phyloP scores from a whole-genome alignment of 2,329 filamentous ascomycete species.

The Rachicladosporium sp. region DNA sequence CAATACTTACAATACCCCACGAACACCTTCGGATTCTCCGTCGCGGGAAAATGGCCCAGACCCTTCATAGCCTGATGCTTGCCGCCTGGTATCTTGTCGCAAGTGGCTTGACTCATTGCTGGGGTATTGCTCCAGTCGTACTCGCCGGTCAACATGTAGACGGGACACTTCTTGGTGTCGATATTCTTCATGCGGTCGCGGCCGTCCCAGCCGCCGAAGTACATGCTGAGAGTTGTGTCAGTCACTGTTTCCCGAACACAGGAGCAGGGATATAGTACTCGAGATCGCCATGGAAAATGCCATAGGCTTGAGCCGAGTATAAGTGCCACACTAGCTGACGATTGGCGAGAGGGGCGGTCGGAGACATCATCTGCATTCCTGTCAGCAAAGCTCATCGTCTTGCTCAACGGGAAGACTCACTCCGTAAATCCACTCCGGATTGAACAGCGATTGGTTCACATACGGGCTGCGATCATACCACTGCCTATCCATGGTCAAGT shows the following conservation, averaged over 20 bases:
- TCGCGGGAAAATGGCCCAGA: conserved; percentile 37
- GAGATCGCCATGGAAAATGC: conserved; percentile 40
- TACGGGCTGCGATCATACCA: conserved; percentile 34
- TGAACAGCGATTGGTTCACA: conserved; percentile 36
- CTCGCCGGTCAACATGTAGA: conserved; percentile 41
- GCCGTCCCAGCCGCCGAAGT: conserved; percentile 32
- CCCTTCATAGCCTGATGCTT: conserved; percentile 34
- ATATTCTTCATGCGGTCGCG: conserved; percentile 32
- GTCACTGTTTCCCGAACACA: too few species aligned
- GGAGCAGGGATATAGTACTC: too few species aligned
- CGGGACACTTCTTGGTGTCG: conserved; percentile 37
- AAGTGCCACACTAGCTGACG: conserved; percentile 39
- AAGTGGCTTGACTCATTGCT: conserved; percentile 34
- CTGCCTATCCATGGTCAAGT: conserved; percentile 31
- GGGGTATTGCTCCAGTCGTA: conserved; percentile 38
- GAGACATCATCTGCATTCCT: conserved; percentile 40
- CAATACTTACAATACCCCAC: conserved; percentile 18
- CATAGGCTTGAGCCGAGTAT: conserved; percentile 38
- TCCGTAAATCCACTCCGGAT: conserved; percentile 36
- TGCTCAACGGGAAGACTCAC: too few species aligned
- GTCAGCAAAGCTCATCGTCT: too few species aligned
- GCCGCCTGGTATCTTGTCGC: conserved; percentile 35
- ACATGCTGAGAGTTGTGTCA: neutral
- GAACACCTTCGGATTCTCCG: conserved; percentile 27
- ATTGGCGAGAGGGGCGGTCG: conserved; percentile 32